Percentiles rank a stretch among this genome's conserved stretches.
Conservation (phyloP, 75 land plant genomes). For the Pinus albicaulis region DNA sequence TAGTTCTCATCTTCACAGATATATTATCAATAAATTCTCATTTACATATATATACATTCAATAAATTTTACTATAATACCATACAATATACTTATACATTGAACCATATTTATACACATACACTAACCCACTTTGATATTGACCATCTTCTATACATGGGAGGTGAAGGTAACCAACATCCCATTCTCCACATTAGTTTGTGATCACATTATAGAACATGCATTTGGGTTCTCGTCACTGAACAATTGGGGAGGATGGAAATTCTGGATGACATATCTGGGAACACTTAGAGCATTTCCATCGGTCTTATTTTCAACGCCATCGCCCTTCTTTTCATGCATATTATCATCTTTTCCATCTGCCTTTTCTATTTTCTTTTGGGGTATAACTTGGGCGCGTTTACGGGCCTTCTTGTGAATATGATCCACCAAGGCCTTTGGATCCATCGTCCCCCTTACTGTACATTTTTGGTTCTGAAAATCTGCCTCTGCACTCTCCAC, state of each 20-base stretch:
- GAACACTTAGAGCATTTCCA: neutral
- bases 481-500: slow-evolving; percentile 58
- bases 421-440: slow-evolving; percentile 57
- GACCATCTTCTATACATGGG: too few relatives aligned
- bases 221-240: slow-evolving; percentile 81
- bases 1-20: accelerated
- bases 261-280: slow-evolving; percentile 7
- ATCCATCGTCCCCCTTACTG: slow-evolving; percentile 63
- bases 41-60: too few relatives aligned
- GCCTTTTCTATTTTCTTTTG: slow-evolving; percentile 20
- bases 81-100: too few relatives aligned
- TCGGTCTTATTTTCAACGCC: neutral
- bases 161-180: neutral
- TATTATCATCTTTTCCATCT: slow-evolving; percentile 2
- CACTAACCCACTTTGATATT: too few relatives aligned
- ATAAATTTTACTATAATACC: too few relatives aligned
- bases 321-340: neutral
- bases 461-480: slow-evolving; percentile 46
- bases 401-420: slow-evolving; percentile 57
- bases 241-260: slow-evolving; percentile 72
- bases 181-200: neutral
- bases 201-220: slow-evolving; percentile 56
- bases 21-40: too few relatives aligned
- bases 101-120: too few relatives aligned
- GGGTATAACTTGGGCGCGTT: slow-evolving; percentile 38